phyloP scores from a whole-genome alignment of 1,139 yeast genomes.

The Yamadazyma kanchanaburiensis region DNA sequence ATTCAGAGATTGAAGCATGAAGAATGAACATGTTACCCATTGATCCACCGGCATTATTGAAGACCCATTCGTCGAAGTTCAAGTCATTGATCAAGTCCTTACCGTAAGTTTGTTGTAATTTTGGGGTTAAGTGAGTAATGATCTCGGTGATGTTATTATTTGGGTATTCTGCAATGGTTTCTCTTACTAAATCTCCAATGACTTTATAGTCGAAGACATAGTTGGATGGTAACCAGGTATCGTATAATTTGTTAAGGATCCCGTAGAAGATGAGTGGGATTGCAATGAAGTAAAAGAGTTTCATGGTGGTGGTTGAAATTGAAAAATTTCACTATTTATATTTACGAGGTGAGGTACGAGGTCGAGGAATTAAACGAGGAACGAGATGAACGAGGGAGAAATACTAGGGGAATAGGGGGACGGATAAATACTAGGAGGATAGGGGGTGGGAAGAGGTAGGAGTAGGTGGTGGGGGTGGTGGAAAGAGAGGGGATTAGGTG shows the following conservation, averaged over 20 bases:
- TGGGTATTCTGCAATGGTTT: constrained; percentile 50
- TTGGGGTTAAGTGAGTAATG: constrained; percentile 58
- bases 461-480: too few species aligned
- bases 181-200: constrained; percentile 47
- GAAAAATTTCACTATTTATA: neutral
- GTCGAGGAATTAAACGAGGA: too few species aligned
- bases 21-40: constrained; percentile 96
- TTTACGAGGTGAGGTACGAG: neutral
- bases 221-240: constrained; percentile 65
- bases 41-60: constrained; percentile 98
- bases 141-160: constrained; percentile 61
- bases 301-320: constrained; percentile 12
- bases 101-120: constrained; percentile 55
- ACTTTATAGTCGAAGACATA: constrained; percentile 57
- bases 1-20: constrained; percentile 95
- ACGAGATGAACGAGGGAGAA: neutral
- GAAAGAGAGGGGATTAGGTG: too few species aligned
- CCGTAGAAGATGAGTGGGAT: constrained; percentile 24
- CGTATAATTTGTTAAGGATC: constrained; percentile 37
- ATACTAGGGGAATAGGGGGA: too few species aligned
- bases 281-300: constrained; percentile 17
- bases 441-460: too few species aligned
- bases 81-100: constrained; percentile 63
- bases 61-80: constrained; percentile 83
- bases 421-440: too few species aligned